Conservation (phyloP, 2,329 filamentous ascomycete genomes). For the Aspergillus thermomutatus region DNA sequence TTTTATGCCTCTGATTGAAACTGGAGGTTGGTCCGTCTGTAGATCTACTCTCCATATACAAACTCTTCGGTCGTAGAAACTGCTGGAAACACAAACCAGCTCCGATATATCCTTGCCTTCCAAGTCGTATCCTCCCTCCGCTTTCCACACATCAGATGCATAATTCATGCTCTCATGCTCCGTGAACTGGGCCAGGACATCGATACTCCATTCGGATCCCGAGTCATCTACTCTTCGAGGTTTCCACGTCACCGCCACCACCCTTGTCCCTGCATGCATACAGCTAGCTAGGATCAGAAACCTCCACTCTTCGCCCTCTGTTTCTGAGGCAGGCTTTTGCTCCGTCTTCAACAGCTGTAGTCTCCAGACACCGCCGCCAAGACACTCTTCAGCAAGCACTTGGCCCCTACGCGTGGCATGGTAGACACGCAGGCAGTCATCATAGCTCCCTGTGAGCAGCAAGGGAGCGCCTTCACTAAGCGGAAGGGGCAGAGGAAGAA, state of each 20-base stretch:
- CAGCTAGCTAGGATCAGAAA: constrained; percentile 74
- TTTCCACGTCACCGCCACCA: constrained; percentile 49
- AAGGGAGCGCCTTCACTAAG: constrained; percentile 49
- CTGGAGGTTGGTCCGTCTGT: background rate
- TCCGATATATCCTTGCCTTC: constrained; percentile 9
- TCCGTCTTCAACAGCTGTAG: constrained; percentile 54
- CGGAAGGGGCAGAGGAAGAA: constrained; percentile 62
- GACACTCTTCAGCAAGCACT: constrained; percentile 60
- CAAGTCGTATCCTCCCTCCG: constrained; percentile 10
- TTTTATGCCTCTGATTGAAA: constrained; percentile 1
- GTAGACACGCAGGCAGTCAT: constrained; percentile 72
- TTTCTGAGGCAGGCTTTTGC: background rate
- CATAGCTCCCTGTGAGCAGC: constrained; percentile 85
- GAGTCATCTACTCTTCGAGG: constrained; percentile 21
- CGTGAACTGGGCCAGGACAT: constrained; percentile 68
- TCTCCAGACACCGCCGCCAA: constrained; percentile 85
- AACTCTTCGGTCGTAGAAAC: constrained; percentile 52
- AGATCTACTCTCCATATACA: constrained; percentile 45
- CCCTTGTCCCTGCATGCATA: constrained; percentile 81
- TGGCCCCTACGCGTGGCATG: constrained; percentile 38
- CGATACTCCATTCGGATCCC: constrained; percentile 57
- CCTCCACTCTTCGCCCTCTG: constrained; percentile 11
- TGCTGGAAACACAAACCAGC: constrained; percentile 44
- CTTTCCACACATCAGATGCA: constrained; percentile 61
- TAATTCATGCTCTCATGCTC: constrained; percentile 96